These are phyloP conservation scores for Anthoceros angustus DNA, from an alignment of 225 moss, liverwort and hornwort genomes.

Conservation along the genomic window DNA sequence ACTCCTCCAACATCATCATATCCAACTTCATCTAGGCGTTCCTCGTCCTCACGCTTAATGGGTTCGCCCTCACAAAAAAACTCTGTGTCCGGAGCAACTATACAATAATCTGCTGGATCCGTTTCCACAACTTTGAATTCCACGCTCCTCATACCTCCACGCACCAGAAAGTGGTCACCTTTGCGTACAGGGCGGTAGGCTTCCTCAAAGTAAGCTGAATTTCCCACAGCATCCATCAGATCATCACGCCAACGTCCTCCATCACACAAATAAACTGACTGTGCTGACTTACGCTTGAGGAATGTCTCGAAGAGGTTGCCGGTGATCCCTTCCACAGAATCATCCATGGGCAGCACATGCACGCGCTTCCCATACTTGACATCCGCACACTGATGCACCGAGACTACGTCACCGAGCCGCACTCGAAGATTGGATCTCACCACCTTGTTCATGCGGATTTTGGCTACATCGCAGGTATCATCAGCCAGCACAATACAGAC, in stretches of 20 bases:
- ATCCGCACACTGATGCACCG: conserved; percentile 87
- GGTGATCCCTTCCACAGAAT: conserved; percentile 73
- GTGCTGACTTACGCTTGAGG: conserved; percentile 47
- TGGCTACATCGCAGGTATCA: conserved; percentile 72
- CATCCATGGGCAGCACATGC: conserved; percentile 85
- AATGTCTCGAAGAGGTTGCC: conserved; percentile 81
- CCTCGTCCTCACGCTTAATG: conserved; percentile 76
- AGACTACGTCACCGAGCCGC: conserved; percentile 75
- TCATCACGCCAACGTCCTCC: not conserved
- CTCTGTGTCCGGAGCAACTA: conserved; percentile 87
- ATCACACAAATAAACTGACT: not conserved
- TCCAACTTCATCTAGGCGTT: conserved; percentile 72
- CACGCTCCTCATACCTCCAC: conserved; percentile 70
- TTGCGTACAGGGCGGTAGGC: conserved; percentile 65
- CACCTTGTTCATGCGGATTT: conserved; percentile 94
- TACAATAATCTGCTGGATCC: conserved; percentile 72
- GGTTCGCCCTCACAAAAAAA: conserved; percentile 91
- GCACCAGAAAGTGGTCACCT: conserved; percentile 53
- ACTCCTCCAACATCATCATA: conserved; percentile 97
- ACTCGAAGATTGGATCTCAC: conserved; percentile 83
- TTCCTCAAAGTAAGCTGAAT: conserved; percentile 71
- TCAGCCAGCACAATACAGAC: conserved; percentile 93
- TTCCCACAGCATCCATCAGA: not conserved
- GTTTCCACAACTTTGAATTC: conserved; percentile 73
- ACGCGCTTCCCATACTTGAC: conserved; percentile 88